Percentiles rank a stretch among this genome's conserved stretches.
phyloP scores from a whole-genome alignment of 2,329 filamentous ascomycete species.

The Arachnomyces sp. region DNA sequence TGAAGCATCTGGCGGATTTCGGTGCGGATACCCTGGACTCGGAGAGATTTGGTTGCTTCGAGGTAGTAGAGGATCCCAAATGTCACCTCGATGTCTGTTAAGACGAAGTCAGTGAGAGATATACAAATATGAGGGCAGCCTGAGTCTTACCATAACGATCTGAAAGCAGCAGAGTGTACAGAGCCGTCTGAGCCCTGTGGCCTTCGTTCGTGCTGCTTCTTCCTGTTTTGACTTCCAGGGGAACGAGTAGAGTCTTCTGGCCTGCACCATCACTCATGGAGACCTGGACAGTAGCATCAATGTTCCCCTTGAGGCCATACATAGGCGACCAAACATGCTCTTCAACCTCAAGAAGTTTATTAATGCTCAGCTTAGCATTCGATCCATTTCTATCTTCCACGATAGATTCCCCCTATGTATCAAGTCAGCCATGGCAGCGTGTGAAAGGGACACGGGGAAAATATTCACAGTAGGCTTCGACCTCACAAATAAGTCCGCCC shows the following conservation, averaged over 20 bases:
- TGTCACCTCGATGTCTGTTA: slow-evolving; percentile 69
- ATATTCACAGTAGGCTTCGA: slow-evolving; percentile 56
- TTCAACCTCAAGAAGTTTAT: slow-evolving; percentile 90
- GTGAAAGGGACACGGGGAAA: neutral
- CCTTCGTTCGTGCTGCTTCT: slow-evolving; percentile 67
- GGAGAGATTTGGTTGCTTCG: slow-evolving; percentile 77
- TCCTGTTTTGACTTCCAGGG: slow-evolving; percentile 93
- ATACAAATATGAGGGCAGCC: no score
- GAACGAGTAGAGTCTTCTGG: slow-evolving; percentile 67
- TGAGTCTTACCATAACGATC: slow-evolving; percentile 73
- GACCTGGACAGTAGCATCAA: slow-evolving; percentile 92
- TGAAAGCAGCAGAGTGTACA: slow-evolving; percentile 87
- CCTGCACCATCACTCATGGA: slow-evolving; percentile 65
- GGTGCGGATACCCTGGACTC: slow-evolving; percentile 75
- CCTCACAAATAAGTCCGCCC: slow-evolving; percentile 76
- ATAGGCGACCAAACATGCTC: slow-evolving; percentile 98
- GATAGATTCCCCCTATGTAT: slow-evolving; percentile 55
- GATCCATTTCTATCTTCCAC: slow-evolving; percentile 73
- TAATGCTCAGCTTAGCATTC: slow-evolving; percentile 74
- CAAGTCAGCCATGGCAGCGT: slow-evolving; percentile 21
- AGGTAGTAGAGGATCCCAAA: slow-evolving; percentile 94
- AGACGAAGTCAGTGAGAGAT: neutral
- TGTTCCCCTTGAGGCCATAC: slow-evolving; percentile 95
- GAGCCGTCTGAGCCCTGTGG: slow-evolving; percentile 86
- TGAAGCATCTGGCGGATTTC: slow-evolving; percentile 96